A percentile compares a stretch with the other conserved stretches of the same genome.
Evolutionary conservation across 1,284 basidiomycete genomes (phyloP).

Genomic region (Calocybe gambosa): DNA sequence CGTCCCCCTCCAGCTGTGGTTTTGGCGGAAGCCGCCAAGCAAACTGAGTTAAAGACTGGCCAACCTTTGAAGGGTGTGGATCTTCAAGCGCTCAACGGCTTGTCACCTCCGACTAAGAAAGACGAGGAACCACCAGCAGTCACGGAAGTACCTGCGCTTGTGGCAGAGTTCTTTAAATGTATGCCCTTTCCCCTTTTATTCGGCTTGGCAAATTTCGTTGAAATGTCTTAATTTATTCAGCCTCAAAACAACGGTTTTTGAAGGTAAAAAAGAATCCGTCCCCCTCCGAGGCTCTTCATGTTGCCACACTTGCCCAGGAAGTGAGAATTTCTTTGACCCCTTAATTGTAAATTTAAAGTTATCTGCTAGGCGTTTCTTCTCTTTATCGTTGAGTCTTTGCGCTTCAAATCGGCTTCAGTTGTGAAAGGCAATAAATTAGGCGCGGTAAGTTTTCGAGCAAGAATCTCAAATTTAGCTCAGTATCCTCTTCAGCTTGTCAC

Average conservation of each 20-base stretch:
- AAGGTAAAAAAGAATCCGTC: slow-evolving; percentile 31
- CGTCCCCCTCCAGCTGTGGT: slow-evolving; percentile 64
- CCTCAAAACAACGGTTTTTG: slow-evolving; percentile 47
- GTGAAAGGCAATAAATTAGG: slow-evolving; percentile 71
- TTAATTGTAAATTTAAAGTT: not conserved
- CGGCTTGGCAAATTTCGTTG: slow-evolving; percentile 3
- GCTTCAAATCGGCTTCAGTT: slow-evolving; percentile 63
- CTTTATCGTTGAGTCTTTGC: slow-evolving; percentile 54
- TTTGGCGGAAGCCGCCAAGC: slow-evolving; percentile 65
- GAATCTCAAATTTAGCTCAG: slow-evolving; percentile 2
- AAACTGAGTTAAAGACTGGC: slow-evolving; percentile 63
- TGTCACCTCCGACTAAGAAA: slow-evolving; percentile 52
- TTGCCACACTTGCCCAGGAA: slow-evolving; percentile 70
- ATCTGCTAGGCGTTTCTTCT: slow-evolving; percentile 56
- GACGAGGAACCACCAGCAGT: slow-evolving; percentile 60
- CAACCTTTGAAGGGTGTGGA: slow-evolving; percentile 60
- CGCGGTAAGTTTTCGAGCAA: slow-evolving; percentile 32
- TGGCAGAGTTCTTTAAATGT: slow-evolving; percentile 61
- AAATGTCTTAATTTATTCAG: slow-evolving; percentile 26
- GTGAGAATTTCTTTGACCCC: slow-evolving; percentile 25
- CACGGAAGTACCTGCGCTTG: slow-evolving; percentile 49
- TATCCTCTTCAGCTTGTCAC: slow-evolving; percentile 45
- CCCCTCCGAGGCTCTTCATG: slow-evolving; percentile 57
- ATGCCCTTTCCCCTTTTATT: slow-evolving; percentile 1
- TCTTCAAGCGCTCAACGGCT: slow-evolving; percentile 37